phyloP scores from a whole-genome alignment of 208 protist species.

The Wallacemonas rigidus region DNA sequence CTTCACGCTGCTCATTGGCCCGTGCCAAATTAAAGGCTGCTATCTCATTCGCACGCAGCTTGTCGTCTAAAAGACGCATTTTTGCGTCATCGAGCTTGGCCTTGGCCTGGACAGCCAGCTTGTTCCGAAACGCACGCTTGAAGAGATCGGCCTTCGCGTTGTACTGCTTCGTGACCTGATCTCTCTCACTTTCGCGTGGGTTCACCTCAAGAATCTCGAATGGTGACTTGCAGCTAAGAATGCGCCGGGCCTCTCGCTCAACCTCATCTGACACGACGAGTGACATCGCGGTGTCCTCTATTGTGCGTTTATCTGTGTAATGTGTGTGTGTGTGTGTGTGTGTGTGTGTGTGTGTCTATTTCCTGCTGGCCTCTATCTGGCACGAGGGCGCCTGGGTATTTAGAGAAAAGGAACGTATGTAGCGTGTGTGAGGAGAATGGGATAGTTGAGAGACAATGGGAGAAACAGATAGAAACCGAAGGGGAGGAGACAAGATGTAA shows the following conservation, averaged over 20 bases:
- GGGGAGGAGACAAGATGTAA: not conserved
- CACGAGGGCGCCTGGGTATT: too few relatives aligned
- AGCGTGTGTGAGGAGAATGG: too few relatives aligned
- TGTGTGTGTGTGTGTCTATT: not conserved
- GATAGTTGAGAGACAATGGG: slow-evolving; percentile 24
- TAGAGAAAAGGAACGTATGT: too few relatives aligned
- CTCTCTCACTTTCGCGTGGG: slow-evolving; percentile 44
- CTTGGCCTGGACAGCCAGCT: slow-evolving; percentile 76
- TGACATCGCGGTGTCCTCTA: slow-evolving; percentile 40
- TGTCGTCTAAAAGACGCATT: slow-evolving; percentile 69
- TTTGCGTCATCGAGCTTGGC: slow-evolving; percentile 77
- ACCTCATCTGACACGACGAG: slow-evolving; percentile 67
- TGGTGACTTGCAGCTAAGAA: slow-evolving; percentile 66
- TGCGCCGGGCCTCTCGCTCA: slow-evolving; percentile 64
- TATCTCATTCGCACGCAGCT: slow-evolving; percentile 57
- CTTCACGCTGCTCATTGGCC: slow-evolving; percentile 31
- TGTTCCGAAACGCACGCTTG: slow-evolving; percentile 73
- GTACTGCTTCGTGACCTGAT: slow-evolving; percentile 55
- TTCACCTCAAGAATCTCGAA: slow-evolving; percentile 80
- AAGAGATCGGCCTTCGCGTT: slow-evolving; percentile 67
- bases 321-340: not conserved
- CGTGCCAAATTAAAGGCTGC: slow-evolving; percentile 35
- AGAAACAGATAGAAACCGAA: not conserved
- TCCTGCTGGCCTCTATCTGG: too few relatives aligned
- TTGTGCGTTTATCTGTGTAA: too few relatives aligned